Base-by-base conservation (phyloP, 176 grass and related monocot genomes). In the Microstegium vimineum region DNA sequence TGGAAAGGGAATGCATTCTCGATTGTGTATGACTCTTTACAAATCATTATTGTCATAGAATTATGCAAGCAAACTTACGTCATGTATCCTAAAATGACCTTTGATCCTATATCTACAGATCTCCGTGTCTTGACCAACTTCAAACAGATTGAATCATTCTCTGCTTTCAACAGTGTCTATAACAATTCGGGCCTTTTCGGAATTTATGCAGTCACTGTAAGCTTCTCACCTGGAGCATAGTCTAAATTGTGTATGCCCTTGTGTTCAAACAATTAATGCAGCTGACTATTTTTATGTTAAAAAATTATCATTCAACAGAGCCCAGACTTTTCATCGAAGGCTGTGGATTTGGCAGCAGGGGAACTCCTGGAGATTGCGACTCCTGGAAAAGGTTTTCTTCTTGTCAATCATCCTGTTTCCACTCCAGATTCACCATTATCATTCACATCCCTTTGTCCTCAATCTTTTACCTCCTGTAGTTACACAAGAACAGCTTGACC, bases 1-100 rank as follows among this genome's bases (percentile, higher is more conserved):
- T 82, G 94, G 94, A 68, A 97, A 97, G 81, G 94, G 94, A 69
- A 94, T 97, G 94, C 81, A 91, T 83, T 97, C 94, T 88, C 78
- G 94, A 36, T 85, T 97, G 69, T 97, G 94, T 97, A 97, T 74
- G 89, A 36, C 31, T 31, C 65, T 33, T 57, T 78, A 76, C 32
- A 40, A 32, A 62, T 15, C 17, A 31, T 69, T 69, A 57, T 25
- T 10, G 4, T 87, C 25, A 32, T 22, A 46, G 47, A 57, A 37
- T 47, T 43, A 26, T 67, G 35, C 62, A 74, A 68, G 14, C 45
- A 71, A 49, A 75, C 28, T 52, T 83, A 73, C 64, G 62, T 46
- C 47, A 40, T 11, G 0, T 30, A 35, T 38, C 18, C 32, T 88
- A 79, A 84, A 63, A 30, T 54, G 9, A 51, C 22, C 28, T 34